Base-by-base conservation (phyloP, 2,329 filamentous ascomycete species). In the Verticillium klebahnii region DNA sequence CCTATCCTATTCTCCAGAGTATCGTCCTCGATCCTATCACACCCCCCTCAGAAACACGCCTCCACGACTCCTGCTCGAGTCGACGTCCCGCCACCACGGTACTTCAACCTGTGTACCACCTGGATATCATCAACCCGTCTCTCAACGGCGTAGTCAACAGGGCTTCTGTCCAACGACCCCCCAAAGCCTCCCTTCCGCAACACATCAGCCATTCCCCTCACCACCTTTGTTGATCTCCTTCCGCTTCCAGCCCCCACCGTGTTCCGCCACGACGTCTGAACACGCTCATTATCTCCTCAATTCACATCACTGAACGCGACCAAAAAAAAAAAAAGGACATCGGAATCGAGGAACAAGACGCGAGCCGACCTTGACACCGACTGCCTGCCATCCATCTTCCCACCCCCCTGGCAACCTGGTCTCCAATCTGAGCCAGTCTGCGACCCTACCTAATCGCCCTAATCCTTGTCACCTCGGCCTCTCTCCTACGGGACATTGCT, bases 401-500 rank as follows among this genome's bases (percentile, higher is more conserved):
- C 34, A 36, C 34, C 34, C 72, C 74, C 69, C 72, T 72, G 75
- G 40, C 72, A 64, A 67, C 71, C 71, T 56, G 58, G 63, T 56
- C 63, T 55, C 62, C 56, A 65, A 64, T 65, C 63, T 60, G 66
- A 70, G 73, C 66, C 78, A 70, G 70, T 71, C 73, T 72, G 68
- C 69, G 67, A 72, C 71, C 74, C 73, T 75, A 72, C 73, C 73
- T 74, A 73, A 73, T 76, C 74, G 70, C 68, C 54, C 54, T 66
- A 71, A 79, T 77, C 79, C 76, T 77, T 74, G 75, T 74, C 75
- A 69, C 75, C 72, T 78, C 75, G 75, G 75, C 73, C 75, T 72
- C 76, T 75, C 75, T 76, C 73, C 73, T 77, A 78, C 76, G 77
- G 79, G 79, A 81, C 76, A 81, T 78, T 77, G 75, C 75, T 72